Percentiles rank a stretch among this genome's conserved stretches.
phyloP scores from a whole-genome alignment of 2,329 filamentous ascomycete species.

The Lasiodiplodia sp. region DNA sequence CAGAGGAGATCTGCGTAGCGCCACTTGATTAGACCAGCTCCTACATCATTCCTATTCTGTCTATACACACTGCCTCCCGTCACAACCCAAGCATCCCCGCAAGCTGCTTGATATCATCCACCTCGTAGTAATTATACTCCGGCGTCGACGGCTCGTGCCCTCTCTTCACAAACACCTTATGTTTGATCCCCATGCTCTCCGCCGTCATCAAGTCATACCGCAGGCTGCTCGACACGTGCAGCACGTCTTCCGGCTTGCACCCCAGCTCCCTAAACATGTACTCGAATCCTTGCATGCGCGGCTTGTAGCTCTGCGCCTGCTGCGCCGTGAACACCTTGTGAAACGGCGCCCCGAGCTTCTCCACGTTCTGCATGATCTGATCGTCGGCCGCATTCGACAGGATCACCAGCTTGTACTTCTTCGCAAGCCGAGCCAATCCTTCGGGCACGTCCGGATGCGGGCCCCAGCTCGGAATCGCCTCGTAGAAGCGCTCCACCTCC shows the following conservation, averaged over 20 bases:
- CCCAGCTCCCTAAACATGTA: slow-evolving; percentile 28
- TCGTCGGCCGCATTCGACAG: slow-evolving; percentile 30
- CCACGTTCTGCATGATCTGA: slow-evolving; percentile 27
- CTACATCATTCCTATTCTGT: background rate
- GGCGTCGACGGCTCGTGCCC: slow-evolving; percentile 27
- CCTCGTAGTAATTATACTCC: slow-evolving; percentile 27
- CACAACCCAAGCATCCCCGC: slow-evolving; percentile 21
- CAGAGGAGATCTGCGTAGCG: no score
- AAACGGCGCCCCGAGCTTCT: slow-evolving; percentile 29
- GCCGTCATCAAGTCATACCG: slow-evolving; percentile 29
- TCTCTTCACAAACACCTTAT: slow-evolving; percentile 26
- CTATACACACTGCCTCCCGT: background rate
- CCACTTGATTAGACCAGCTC: no score
- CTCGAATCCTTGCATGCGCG: slow-evolving; percentile 29
- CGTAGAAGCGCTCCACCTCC: slow-evolving; percentile 23
- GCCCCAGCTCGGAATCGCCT: slow-evolving; percentile 27
- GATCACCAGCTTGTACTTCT: slow-evolving; percentile 26
- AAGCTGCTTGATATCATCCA: slow-evolving; percentile 21
- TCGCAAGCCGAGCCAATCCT: slow-evolving; percentile 15
- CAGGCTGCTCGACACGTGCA: slow-evolving; percentile 27
- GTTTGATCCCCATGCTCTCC: slow-evolving; percentile 22
- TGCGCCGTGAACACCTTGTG: slow-evolving; percentile 27
- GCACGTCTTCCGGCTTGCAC: slow-evolving; percentile 25
- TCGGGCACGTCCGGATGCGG: slow-evolving; percentile 28
- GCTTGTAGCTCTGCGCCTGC: slow-evolving; percentile 29